Conservation (phyloP, 106 monocot species). For the Allium fistulosum region DNA sequence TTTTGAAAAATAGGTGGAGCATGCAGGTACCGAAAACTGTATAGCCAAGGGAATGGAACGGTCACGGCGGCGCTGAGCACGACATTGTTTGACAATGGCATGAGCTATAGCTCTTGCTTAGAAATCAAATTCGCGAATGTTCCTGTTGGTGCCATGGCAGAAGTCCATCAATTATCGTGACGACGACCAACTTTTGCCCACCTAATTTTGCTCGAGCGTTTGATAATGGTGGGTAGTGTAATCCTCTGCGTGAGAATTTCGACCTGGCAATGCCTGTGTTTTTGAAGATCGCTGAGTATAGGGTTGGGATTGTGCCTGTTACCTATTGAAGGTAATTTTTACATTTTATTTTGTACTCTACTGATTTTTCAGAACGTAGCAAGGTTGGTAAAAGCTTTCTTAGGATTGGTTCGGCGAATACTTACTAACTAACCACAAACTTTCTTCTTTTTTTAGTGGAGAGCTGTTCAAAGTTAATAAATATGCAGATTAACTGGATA, state of each 20-base stretch:
- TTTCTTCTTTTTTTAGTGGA: too few relatives aligned
- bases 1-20: constrained; percentile 33
- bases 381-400: too few relatives aligned
- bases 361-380: too few relatives aligned
- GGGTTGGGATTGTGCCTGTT: constrained; percentile 38
- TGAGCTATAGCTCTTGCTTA: constrained; percentile 54
- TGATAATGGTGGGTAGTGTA: constrained; percentile 47
- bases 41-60: constrained; percentile 40
- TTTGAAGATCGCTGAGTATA: constrained; percentile 39
- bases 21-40: constrained; percentile 58
- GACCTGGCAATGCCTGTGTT: constrained; percentile 44
- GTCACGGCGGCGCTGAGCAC: constrained; percentile 71
- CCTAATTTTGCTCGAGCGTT: constrained; percentile 60
- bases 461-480: too few relatives aligned
- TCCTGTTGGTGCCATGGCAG: constrained; percentile 46
- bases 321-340: constrained; percentile 19
- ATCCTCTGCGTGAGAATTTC: constrained; percentile 28
- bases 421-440: too few relatives aligned
- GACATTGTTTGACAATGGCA: constrained; percentile 48
- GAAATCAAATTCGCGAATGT: constrained; percentile 59
- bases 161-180: constrained; percentile 59
- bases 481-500: too few relatives aligned
- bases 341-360: too few relatives aligned
- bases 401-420: too few relatives aligned
- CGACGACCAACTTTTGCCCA: constrained; percentile 74